phyloP scores from a whole-genome alignment of 106 monocot species.

The Allium cepa region DNA sequence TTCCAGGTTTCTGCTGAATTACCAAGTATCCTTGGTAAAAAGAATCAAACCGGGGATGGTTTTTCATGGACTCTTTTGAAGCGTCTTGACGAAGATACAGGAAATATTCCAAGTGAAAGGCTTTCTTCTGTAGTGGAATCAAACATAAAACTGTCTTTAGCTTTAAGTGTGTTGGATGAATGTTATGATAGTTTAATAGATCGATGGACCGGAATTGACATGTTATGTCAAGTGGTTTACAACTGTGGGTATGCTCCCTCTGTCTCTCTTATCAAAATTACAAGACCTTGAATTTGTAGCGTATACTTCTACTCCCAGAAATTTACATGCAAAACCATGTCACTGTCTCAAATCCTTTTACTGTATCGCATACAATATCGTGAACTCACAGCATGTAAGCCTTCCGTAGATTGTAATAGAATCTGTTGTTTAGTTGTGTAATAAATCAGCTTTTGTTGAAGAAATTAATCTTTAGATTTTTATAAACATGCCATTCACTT shows the following conservation, averaged over 20 bases:
- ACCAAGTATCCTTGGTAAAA: constrained; percentile 30
- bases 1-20: constrained; percentile 37
- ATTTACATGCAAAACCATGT: no score
- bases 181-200: constrained; percentile 55
- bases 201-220: constrained; percentile 42
- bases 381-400: no score
- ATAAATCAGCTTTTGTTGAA: no score
- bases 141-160: constrained; percentile 50
- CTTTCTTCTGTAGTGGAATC: constrained; percentile 27
- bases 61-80: constrained; percentile 59
- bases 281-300: background rate
- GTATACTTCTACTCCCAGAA: background rate
- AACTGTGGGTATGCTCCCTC: constrained; percentile 44
- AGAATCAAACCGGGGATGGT: constrained; percentile 33
- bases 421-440: no score
- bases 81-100: constrained; percentile 31
- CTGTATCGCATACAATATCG: no score
- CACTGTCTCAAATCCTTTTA: no score
- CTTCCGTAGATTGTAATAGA: no score
- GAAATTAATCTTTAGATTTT: no score
- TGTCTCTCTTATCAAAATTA: background rate
- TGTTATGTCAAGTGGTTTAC: constrained; percentile 60
- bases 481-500: no score
- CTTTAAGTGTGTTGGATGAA: constrained; percentile 42
- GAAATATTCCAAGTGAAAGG: constrained; percentile 8